Percentiles rank a stretch among this genome's conserved stretches.
Conservation (phyloP, 306 rosid species). For the Castanopsis chinensis region DNA sequence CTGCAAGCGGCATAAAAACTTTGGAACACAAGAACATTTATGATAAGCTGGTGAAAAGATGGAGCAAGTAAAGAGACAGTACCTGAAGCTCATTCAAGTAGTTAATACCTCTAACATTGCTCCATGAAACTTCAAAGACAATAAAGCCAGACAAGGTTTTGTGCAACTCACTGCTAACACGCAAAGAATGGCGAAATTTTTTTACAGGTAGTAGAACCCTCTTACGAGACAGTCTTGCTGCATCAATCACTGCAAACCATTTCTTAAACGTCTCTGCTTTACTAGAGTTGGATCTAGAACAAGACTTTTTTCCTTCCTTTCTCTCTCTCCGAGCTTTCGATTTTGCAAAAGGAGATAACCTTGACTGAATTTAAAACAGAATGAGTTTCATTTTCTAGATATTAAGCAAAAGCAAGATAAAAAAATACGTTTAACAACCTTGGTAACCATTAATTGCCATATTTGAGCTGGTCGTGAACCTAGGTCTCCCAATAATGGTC, state of each 20-base stretch:
- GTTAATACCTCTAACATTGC: slow-evolving; percentile 78
- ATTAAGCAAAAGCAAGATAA: slow-evolving; percentile 10
- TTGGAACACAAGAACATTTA: slow-evolving; percentile 10
- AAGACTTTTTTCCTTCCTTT: slow-evolving; percentile 46
- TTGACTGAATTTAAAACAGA: slow-evolving; percentile 60
- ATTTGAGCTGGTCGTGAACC: slow-evolving; percentile 73
- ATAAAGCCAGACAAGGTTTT: slow-evolving; percentile 86
- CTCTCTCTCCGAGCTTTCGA: slow-evolving; percentile 55
- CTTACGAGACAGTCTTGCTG: slow-evolving; percentile 56
- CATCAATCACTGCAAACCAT: slow-evolving; percentile 74
- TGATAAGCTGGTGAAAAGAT: slow-evolving; percentile 18
- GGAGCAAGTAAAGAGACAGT: slow-evolving; percentile 20
- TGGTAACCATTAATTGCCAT: slow-evolving; percentile 97
- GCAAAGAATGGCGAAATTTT: slow-evolving; percentile 61
- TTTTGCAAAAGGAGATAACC: slow-evolving; percentile 92
- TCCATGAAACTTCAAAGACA: slow-evolving; percentile 85
- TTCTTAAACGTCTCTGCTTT: slow-evolving; percentile 43
- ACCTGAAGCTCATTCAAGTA: slow-evolving; percentile 98
- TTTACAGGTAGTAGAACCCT: slow-evolving; percentile 79
- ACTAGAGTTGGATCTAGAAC: slow-evolving; percentile 35
- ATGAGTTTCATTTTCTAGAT: background rate
- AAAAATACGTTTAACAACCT: slow-evolving; percentile 47
- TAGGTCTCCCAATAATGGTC: slow-evolving; percentile 86
- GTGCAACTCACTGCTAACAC: slow-evolving; percentile 65
- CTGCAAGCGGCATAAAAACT: slow-evolving; percentile 44